Conservation (phyloP, 495 filamentous ascomycete genomes). For the Copromyces sp. region DNA sequence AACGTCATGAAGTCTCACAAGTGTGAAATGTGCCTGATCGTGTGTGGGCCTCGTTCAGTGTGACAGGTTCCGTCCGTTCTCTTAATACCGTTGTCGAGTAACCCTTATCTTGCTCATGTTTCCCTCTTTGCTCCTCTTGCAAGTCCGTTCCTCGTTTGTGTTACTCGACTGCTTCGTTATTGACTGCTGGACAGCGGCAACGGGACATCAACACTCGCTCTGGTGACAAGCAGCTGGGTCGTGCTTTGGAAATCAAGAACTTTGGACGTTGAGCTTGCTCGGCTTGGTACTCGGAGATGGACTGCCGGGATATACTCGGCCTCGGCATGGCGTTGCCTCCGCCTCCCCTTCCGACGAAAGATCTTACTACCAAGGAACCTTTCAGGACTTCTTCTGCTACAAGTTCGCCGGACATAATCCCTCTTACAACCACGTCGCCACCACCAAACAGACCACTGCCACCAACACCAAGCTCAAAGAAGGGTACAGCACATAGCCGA, state of each 20-base stretch:
- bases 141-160: not conserved
- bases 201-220: conserved; percentile 11
- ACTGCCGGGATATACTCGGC: conserved; percentile 4
- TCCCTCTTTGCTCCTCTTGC: not conserved
- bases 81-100: conserved; percentile 1
- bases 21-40: not conserved
- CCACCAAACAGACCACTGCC: conserved; percentile 23
- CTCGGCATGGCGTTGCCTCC: conserved; percentile 16
- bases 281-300: conserved; percentile 1
- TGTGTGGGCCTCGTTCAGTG: not conserved
- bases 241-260: conserved; percentile 11
- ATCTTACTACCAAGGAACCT: conserved; percentile 1
- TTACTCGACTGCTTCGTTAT: not conserved
- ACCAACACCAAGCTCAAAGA: conserved; percentile 14
- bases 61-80: not conserved
- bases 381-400: conserved; percentile 2
- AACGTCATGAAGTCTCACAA: not conserved
- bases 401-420: not conserved
- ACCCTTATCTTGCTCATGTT: conserved; percentile 1
- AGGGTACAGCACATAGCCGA: not conserved
- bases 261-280: conserved; percentile 11
- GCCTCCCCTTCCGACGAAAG: conserved; percentile 16
- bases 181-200: conserved; percentile 27
- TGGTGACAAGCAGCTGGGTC: conserved; percentile 5
- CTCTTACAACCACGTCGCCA: conserved; percentile 7